phyloP scores from a whole-genome alignment of 2,329 filamentous ascomycete genomes.

The Zymoseptoria crescenta region DNA sequence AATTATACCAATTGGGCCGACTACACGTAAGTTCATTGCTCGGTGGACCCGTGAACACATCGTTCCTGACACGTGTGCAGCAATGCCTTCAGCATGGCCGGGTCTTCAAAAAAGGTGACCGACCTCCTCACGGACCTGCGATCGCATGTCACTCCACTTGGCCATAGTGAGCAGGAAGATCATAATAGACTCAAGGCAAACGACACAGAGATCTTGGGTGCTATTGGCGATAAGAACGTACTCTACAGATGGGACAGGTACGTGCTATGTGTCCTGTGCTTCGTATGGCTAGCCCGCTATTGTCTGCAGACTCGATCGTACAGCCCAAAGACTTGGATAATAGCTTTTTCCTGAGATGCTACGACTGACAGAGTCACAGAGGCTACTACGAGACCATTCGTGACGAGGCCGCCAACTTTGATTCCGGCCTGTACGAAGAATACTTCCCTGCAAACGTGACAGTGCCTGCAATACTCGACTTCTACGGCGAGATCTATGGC shows the following conservation, averaged over 20 bases:
- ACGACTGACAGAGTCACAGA: background rate
- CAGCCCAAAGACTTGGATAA: background rate
- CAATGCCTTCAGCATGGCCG: background rate
- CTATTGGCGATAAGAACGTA: background rate
- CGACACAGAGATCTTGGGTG: background rate
- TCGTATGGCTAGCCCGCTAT: background rate
- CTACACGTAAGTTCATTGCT: background rate
- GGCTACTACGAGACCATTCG: background rate
- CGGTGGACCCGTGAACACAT: background rate
- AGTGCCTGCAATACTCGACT: conserved; percentile 3
- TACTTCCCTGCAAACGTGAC: conserved; percentile 8
- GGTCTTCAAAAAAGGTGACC: background rate
- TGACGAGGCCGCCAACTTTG: background rate
- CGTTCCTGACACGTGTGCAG: too few relatives aligned
- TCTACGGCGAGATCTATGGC: conserved; percentile 8
- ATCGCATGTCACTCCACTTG: background rate
- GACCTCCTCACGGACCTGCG: background rate
- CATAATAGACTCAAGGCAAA: background rate
- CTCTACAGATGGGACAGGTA: background rate
- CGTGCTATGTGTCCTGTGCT: background rate
- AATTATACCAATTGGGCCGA: conserved; percentile 1
- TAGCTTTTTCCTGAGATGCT: background rate
- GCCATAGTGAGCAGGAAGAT: background rate
- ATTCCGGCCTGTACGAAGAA: background rate
- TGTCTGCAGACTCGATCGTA: background rate